phyloP scores from a whole-genome alignment of 2,329 filamentous ascomycete species.

The Colletotrichum chrysophilum region DNA sequence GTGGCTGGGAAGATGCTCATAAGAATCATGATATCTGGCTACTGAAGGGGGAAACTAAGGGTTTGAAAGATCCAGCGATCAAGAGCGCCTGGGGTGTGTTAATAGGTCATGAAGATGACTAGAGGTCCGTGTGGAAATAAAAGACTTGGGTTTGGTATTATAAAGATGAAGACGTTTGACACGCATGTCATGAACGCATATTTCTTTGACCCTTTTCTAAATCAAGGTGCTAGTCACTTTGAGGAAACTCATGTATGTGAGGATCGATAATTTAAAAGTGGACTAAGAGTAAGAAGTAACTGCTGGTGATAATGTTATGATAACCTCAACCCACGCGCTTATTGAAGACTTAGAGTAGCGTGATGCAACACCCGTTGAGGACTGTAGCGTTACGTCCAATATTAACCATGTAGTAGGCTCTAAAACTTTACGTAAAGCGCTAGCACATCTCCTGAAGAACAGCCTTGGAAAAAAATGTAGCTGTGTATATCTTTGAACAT shows the following conservation, averaged over 20 bases:
- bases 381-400: neutral
- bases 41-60: neutral
- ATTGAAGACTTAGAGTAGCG: neutral
- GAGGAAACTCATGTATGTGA: neutral
- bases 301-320: neutral
- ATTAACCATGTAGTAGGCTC: neutral
- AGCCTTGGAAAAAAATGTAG: neutral
- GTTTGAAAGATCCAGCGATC: neutral
- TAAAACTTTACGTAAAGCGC: neutral
- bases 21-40: neutral
- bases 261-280: neutral
- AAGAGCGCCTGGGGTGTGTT: neutral
- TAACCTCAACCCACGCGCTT: neutral
- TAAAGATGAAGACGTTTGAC: neutral
- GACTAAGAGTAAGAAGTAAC: neutral
- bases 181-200: neutral
- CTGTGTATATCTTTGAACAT: neutral
- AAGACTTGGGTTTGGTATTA: neutral
- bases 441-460: neutral
- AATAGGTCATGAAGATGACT: neutral
- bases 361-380: neutral
- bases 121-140: neutral
- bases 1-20: conserved; percentile 1
- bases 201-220: neutral
- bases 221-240: neutral